Evolutionary conservation across 192 early-diverging fungal genomes (phyloP).

Genomic region (Umbelopsis isabellina): DNA sequence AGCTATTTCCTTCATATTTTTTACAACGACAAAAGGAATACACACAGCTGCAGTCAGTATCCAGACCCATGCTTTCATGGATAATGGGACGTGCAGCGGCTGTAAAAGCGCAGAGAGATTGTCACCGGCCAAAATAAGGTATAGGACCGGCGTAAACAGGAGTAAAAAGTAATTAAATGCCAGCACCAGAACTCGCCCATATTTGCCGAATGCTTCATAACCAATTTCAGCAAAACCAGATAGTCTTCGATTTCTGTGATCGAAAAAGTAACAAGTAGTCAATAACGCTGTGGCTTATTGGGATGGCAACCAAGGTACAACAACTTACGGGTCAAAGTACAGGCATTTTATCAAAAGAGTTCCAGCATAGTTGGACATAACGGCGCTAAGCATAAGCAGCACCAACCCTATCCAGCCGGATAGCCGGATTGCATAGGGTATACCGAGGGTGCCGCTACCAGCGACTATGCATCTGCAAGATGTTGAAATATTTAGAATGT

Average conservation of each 20-base stretch:
- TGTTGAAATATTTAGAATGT: not conserved
- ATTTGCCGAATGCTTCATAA: conserved; percentile 71
- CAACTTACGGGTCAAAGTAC: conserved; percentile 36
- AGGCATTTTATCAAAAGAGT: conserved; percentile 57
- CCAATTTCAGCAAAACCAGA: conserved; percentile 59
- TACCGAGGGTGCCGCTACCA: conserved; percentile 60
- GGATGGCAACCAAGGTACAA: not conserved
- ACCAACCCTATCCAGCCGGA: conserved; percentile 58
- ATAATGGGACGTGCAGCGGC: conserved; percentile 35
- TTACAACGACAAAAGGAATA: conserved; percentile 72
- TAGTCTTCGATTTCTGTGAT: not conserved
- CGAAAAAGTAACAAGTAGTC: not conserved
- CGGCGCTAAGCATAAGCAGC: conserved; percentile 47
- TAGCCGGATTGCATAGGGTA: conserved; percentile 57
- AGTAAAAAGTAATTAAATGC: conserved; percentile 67
- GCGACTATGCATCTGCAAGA: conserved; percentile 29
- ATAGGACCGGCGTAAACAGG: conserved; percentile 67
- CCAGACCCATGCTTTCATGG: conserved; percentile 64
- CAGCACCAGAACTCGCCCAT: conserved; percentile 61
- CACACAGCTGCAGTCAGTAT: conserved; percentile 64
- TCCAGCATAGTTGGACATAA: conserved; percentile 60
- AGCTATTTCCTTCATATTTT: conserved; percentile 77
- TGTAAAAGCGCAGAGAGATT: conserved; percentile 66
- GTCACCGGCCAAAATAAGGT: conserved; percentile 74
- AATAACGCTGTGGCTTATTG: not conserved